These are phyloP conservation scores for Tetracentron sinense DNA, from an alignment of 164 flowering plant species.

Conservation along the genomic window DNA sequence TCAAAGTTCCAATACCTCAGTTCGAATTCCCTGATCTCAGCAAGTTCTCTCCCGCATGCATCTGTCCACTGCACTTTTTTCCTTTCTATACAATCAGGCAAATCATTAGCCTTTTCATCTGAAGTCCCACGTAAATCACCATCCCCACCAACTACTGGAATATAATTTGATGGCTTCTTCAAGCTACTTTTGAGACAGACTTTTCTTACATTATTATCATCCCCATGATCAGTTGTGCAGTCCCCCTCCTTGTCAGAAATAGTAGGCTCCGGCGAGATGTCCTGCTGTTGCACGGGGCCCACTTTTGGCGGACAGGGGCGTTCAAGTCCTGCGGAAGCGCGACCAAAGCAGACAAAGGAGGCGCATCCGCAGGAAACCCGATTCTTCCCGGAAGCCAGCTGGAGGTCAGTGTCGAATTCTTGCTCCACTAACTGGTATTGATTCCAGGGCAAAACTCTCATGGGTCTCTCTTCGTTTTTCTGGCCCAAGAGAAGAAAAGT, in stretches of 20 bases:
- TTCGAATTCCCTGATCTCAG: conserved; percentile 79
- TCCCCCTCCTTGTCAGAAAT: conserved; percentile 35
- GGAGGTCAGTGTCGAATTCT: conserved; percentile 61
- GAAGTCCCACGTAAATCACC: conserved; percentile 17
- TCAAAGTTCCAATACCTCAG: conserved; percentile 53
- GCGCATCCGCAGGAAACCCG: conserved; percentile 70
- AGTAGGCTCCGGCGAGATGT: conserved; percentile 28
- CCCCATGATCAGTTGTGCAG: conserved; percentile 20
- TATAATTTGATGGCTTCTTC: conserved; percentile 37
- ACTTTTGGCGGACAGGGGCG: conserved; percentile 63
- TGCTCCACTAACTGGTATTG: conserved; percentile 87
- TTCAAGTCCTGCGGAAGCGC: conserved; percentile 65
- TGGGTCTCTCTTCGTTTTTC: conserved; percentile 64
- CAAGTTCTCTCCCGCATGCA: conserved; percentile 73
- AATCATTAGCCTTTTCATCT: conserved; percentile 25
- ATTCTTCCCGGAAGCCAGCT: conserved; percentile 76
- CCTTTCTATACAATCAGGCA: conserved; percentile 31
- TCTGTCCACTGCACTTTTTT: conserved; percentile 93
- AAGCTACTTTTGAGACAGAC: no score
- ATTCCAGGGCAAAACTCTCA: conserved; percentile 89
- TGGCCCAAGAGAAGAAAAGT: conserved; percentile 74
- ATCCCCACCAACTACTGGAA: conserved; percentile 22
- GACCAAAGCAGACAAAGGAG: conserved; percentile 79
- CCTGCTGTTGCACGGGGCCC: conserved; percentile 63
- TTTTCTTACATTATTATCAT: conserved; percentile 26